These are phyloP conservation scores for Lagenaria siceraria DNA, from an alignment of 306 rosid genomes.

Conservation along the genomic window DNA sequence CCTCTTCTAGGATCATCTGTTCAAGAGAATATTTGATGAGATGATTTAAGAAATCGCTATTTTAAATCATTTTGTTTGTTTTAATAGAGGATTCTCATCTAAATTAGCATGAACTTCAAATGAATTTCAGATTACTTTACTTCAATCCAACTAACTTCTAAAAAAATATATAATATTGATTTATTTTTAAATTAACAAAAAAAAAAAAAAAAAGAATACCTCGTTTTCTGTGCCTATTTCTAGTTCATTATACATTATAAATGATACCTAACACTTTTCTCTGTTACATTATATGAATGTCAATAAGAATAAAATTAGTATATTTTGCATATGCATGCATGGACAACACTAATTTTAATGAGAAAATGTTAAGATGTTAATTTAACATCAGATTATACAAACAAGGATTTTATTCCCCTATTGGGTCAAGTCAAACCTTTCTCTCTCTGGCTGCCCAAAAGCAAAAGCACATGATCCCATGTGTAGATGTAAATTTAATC, in stretches of 20 bases:
- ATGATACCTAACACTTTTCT: not conserved
- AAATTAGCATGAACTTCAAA: not conserved
- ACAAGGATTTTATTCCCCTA: not conserved
- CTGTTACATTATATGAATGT: not conserved
- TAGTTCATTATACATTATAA: not conserved
- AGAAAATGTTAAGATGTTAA: conserved; percentile 1
- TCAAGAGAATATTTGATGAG: not conserved
- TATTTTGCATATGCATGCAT: conserved; percentile 9
- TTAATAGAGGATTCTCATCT: not conserved
- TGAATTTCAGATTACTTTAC: not conserved
- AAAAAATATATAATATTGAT: not conserved
- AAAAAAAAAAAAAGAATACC: not conserved
- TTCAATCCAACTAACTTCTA: not conserved
- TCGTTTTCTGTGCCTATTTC: not conserved
- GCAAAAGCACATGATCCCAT: conserved; percentile 10
- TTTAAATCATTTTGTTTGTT: not conserved
- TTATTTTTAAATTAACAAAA: no score
- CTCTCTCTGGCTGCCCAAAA: conserved; percentile 4
- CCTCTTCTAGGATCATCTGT: not conserved
- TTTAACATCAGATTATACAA: conserved; percentile 3
- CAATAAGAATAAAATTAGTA: not conserved
- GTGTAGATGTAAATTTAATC: conserved; percentile 1
- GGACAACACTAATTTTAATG: not conserved
- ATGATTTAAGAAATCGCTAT: not conserved
- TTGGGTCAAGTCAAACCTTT: conserved; percentile 7